A percentile compares a stretch with the other conserved stretches of the same genome.
Conservation (phyloP, 129 eudicot species). For the Artemisia annua region DNA sequence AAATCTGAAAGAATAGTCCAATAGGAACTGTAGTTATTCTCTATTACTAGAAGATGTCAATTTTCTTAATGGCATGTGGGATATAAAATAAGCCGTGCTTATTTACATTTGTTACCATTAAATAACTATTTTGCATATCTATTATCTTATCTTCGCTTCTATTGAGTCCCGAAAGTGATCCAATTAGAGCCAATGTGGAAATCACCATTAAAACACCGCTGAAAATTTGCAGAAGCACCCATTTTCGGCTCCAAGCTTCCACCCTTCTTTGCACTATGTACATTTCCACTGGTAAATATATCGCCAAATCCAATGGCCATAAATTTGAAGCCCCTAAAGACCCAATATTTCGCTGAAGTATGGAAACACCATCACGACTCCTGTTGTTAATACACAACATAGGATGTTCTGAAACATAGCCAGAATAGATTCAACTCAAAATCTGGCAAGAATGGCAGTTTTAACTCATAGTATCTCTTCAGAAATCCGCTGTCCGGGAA, state of each 20-base stretch:
- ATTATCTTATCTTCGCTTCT: constrained; percentile 42
- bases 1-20: constrained; percentile 20
- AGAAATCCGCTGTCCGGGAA: constrained; percentile 46
- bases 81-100: constrained; percentile 28
- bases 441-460: constrained; percentile 52
- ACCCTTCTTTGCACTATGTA: constrained; percentile 53
- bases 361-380: constrained; percentile 59
- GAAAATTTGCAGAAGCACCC: constrained; percentile 50
- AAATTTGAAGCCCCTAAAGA: constrained; percentile 68
- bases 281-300: constrained; percentile 77
- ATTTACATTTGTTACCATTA: constrained; percentile 4
- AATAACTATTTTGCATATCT: constrained; percentile 4
- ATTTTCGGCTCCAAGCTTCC: constrained; percentile 58
- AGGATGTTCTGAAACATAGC: constrained; percentile 57
- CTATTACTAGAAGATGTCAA: constrained; percentile 9
- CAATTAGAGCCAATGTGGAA: constrained; percentile 49
- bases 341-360: constrained; percentile 78
- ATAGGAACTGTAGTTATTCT: constrained; percentile 31
- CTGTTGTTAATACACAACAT: constrained; percentile 63
- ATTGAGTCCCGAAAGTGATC: constrained; percentile 63
- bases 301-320: constrained; percentile 78
- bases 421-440: constrained; percentile 55
- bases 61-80: constrained; percentile 29
- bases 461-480: constrained; percentile 29
- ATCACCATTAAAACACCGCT: constrained; percentile 53